Base-by-base conservation (phyloP, 2,329 filamentous ascomycete genomes). In the Chaetomium globosum region DNA sequence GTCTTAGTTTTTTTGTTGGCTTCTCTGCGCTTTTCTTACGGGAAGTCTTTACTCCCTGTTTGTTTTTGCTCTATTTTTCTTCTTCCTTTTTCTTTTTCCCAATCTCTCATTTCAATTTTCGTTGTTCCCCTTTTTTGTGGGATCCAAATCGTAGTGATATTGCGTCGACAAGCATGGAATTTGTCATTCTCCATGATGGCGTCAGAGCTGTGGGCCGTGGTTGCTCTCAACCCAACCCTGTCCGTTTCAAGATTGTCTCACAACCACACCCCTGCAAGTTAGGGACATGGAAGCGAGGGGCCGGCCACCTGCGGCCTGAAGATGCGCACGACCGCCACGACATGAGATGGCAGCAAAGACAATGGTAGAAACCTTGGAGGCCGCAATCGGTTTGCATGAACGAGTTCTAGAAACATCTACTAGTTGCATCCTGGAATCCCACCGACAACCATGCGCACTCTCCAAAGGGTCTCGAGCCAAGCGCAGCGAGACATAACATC, bases 231-330 rank as follows among this genome's bases (percentile, higher is more conserved):
- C 49, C 10, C 36, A 16, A 59, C 48, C 43, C 48, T 49, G 46
- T 36, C 51, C 19, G 67, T 69, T 69, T 69, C 67, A 69, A 62
- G 53, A 54, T 48, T 64, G 67, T 69, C 67, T 69, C 67, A 68
- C 43, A 65, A 66, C 51, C 55, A 30, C 36, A 64, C 63, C 66
- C 66, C 58, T 61, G 63, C 53, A 33, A 19, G 19, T 28, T 21
- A 13, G 53, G 48, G 21, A 23, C 31, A 26, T 26, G 26, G 26
- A 28, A 59, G 21, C 60, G 13, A 33, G 46, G 26, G 57, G 61
- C 56, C 63, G 48, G 55, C 23, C 60, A 26, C 8, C 12, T 51
- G 13, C 21, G 23, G 31, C 48, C 49, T 28, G 7, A 31, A 56
- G 51, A 57, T 26, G 52, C 59, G 54, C 39, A 26, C 3, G 26